Evolutionary conservation across 2,329 filamentous ascomycete species (phyloP), one percentile per base, ranked within the genome.

Genomic region (Septoria linicola): DNA sequence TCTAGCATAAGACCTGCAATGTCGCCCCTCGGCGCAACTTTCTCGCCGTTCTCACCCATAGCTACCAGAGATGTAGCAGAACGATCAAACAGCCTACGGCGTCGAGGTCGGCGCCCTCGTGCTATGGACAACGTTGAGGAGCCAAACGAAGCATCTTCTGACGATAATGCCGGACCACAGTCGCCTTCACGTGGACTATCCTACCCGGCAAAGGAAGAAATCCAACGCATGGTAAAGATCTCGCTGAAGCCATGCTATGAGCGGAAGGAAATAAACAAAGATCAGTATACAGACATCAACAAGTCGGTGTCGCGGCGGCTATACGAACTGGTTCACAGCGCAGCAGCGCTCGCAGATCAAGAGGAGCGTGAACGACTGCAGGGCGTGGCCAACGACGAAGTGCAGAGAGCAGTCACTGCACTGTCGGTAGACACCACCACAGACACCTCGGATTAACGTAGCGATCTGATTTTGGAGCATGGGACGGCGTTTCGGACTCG

Each of bases 211-310:
- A 99, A 99, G 70, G 84, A 88, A 60, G 89, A 84, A 65, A 87
- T 99, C 58, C 92, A 90, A 67, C 85, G 84, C 61, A 89, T 97
- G 72, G 93, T 97, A 61, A 88, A 89, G 58, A 76, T 80, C 35
- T 89, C 88, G 4, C 76, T 99, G 36, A 88, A 88, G 61, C 89
- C 91, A 25, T 81, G 89, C 59, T 97, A 92, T 76, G 81, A 84
- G 56, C 85, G 85, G 35, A 85, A 87, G 61, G 81, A 85, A 57
- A 80, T 97, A 55, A 89, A 85, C 14, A 88, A 90, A 60, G 88
- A 96, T 53, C 87, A 96, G 70, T 99, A 95, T 69, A 92, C 89
- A 2, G 83, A 83, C 50, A 96, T 97, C 71, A 97, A 97, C 67
- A 85, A 90, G 56, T 85, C 87, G 54, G 84, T 97, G 27, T 96